Conservation (phyloP, 169 alveolate genomes). For the Haemoproteus tartakovskyi region DNA sequence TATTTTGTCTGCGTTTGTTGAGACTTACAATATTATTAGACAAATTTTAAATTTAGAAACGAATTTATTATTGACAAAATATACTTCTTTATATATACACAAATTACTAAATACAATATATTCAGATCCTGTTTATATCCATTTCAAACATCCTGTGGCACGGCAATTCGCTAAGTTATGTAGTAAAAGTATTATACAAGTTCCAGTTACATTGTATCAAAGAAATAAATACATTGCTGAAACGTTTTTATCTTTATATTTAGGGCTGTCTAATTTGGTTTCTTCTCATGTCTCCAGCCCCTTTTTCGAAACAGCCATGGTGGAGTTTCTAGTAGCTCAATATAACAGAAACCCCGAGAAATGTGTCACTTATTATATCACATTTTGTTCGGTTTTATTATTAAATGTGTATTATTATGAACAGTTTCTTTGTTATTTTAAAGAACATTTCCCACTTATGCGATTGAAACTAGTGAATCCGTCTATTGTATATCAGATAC, state of each 20-base stretch:
- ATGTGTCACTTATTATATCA: slow-evolving; percentile 20
- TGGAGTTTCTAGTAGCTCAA: slow-evolving; percentile 27
- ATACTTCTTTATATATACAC: slow-evolving; percentile 60
- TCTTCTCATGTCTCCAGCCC: slow-evolving; percentile 63
- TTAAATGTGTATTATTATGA: slow-evolving; percentile 55
- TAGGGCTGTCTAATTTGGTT: slow-evolving; percentile 58
- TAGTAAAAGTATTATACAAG: slow-evolving; percentile 29
- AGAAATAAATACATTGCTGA: slow-evolving; percentile 40
- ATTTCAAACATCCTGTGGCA: slow-evolving; percentile 7
- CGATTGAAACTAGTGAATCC: slow-evolving; percentile 46
- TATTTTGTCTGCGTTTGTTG: slow-evolving; percentile 27
- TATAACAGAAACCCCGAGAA: slow-evolving; percentile 50
- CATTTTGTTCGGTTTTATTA: slow-evolving; percentile 21
- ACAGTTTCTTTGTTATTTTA: slow-evolving; percentile 23
- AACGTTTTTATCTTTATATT: slow-evolving; percentile 61
- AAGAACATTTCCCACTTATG: slow-evolving; percentile 7
- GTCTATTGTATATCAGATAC: slow-evolving; percentile 2
- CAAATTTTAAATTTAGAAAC: slow-evolving; percentile 54
- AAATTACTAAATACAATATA: slow-evolving; percentile 43
- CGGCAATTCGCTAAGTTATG: slow-evolving; percentile 20
- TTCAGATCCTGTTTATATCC: slow-evolving; percentile 7
- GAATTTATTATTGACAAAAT: slow-evolving; percentile 39
- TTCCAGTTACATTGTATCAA: slow-evolving; percentile 51
- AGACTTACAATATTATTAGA: slow-evolving; percentile 36
- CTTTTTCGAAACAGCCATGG: slow-evolving; percentile 49